Conservation (phyloP, 495 filamentous ascomycete genomes). For the Alectoria sarmentosa region DNA sequence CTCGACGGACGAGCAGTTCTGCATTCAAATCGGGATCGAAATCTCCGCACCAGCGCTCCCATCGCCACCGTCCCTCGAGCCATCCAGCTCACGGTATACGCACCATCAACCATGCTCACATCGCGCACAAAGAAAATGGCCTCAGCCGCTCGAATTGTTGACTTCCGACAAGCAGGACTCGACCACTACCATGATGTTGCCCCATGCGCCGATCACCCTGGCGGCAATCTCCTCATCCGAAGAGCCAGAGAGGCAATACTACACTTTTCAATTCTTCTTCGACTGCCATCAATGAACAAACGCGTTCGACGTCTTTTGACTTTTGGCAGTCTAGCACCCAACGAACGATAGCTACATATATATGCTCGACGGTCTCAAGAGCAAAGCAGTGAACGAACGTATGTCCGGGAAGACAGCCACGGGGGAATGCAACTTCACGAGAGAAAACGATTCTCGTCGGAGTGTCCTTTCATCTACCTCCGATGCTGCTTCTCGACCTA, state of each 20-base stretch:
- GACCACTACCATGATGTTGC: background rate
- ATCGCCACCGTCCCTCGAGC: background rate
- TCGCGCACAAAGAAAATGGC: background rate
- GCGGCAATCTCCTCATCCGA: background rate
- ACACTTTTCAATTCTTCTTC: slow-evolving; percentile 1
- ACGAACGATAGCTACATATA: background rate
- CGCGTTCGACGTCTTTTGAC: background rate
- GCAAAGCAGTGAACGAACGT: background rate
- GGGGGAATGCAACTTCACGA: background rate
- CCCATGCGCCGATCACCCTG: background rate
- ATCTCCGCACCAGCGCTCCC: background rate
- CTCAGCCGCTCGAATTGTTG: background rate
- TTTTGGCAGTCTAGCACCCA: background rate
- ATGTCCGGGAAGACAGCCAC: background rate
- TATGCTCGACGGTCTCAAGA: background rate
- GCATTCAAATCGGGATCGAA: background rate
- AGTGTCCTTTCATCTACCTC: background rate
- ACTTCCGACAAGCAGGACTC: background rate
- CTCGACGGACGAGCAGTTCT: background rate
- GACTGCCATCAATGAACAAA: background rate
- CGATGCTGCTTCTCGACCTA: background rate
- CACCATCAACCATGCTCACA: background rate
- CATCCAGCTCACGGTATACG: background rate
- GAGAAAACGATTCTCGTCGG: background rate
- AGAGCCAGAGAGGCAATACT: background rate